phyloP scores from a whole-genome alignment of 2,329 filamentous ascomycete species.

The Stagonosporopsis rhizophila region DNA sequence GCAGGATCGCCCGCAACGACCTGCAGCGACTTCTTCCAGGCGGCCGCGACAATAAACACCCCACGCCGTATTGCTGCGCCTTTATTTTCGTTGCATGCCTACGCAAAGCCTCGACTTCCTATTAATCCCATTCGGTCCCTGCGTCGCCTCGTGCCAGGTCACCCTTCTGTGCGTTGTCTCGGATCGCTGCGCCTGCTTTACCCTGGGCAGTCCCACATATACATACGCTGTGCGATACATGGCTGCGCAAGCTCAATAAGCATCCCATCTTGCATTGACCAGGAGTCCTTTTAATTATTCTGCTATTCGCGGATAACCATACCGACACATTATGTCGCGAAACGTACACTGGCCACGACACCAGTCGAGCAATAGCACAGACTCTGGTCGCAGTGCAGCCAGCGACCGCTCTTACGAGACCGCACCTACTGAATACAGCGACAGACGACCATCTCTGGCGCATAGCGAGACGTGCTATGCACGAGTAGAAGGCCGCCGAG shows the following conservation, averaged over 20 bases:
- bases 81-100: slow-evolving; percentile 26
- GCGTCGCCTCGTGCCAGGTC: slow-evolving; percentile 36
- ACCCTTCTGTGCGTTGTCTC: slow-evolving; percentile 36
- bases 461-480: slow-evolving; percentile 42
- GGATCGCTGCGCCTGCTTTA: slow-evolving; percentile 32
- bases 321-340: slow-evolving; percentile 40
- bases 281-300: slow-evolving; percentile 16
- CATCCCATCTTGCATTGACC: slow-evolving; percentile 17
- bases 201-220: slow-evolving; percentile 26
- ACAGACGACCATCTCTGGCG: slow-evolving; percentile 36
- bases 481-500: slow-evolving; percentile 37
- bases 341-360: slow-evolving; percentile 43
- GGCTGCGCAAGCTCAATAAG: slow-evolving; percentile 22
- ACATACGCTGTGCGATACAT: slow-evolving; percentile 32
- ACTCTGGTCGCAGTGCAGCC: slow-evolving; percentile 40
- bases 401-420: slow-evolving; percentile 45
- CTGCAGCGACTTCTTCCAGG: slow-evolving; percentile 17
- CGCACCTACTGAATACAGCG: slow-evolving; percentile 46
- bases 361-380: slow-evolving; percentile 43
- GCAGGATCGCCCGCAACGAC: slow-evolving; percentile 17
- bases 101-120: slow-evolving; percentile 24
- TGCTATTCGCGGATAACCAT: slow-evolving; percentile 19
- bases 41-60: slow-evolving; percentile 21
- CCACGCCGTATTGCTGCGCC: slow-evolving; percentile 30
- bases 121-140: slow-evolving; percentile 30